Evolutionary conservation across 805 yeast species (phyloP).

Genomic region (Yarrowia divulgata): DNA sequence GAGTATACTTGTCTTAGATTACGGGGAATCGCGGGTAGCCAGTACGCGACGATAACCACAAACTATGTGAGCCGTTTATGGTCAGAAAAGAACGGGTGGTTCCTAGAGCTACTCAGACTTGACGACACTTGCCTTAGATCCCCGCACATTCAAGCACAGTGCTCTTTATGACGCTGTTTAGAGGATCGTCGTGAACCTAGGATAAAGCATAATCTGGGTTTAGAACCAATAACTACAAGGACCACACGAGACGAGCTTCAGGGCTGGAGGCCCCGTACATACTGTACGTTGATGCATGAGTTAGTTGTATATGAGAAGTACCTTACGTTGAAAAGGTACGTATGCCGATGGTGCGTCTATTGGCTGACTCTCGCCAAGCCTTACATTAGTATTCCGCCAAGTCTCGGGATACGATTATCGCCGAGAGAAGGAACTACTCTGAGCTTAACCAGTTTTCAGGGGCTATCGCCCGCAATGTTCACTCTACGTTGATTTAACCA

Average conservation of each 20-base stretch:
- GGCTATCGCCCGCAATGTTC: no score
- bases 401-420: constrained; percentile 6
- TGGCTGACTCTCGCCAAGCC: constrained; percentile 3
- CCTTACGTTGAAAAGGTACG: no score
- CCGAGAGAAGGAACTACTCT: neutral
- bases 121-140: neutral
- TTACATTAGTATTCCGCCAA: constrained; percentile 4
- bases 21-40: no score
- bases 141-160: neutral
- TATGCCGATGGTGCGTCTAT: neutral
- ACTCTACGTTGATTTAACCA: no score
- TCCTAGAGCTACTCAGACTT: neutral
- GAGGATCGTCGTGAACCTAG: neutral
- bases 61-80: neutral
- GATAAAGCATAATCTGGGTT: constrained; percentile 23
- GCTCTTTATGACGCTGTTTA: no score
- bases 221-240: no score
- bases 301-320: no score
- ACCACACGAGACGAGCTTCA: neutral
- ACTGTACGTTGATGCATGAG: no score
- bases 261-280: neutral
- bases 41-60: neutral
- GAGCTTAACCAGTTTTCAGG: neutral
- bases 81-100: neutral
- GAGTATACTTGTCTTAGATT: no score